Evolutionary conservation across 2,329 filamentous ascomycete species (phyloP), one percentile per base, ranked within the genome.

Genomic region (Sphaceloma murrayae): DNA sequence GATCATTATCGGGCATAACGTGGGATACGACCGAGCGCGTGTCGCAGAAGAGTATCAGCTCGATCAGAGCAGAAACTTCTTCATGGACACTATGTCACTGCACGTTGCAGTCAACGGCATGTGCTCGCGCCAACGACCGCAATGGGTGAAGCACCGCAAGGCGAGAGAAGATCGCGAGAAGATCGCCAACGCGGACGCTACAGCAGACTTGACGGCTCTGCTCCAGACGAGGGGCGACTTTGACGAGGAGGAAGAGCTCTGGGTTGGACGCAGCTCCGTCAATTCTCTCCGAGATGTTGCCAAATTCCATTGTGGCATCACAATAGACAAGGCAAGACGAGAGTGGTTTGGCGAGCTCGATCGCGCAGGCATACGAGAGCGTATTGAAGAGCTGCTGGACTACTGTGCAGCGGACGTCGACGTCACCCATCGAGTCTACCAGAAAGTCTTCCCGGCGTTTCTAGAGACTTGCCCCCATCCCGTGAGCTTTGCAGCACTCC

Each of bases 31-130:
- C 59, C 75, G 91, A 17, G 89, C 89, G 11, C 75, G 93, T 26
- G 77, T 95, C 45, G 64, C 80, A 14, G 91, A 98, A 59, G 91
- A 98, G 60, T 98, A 98, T 60, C 74, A 80, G 55, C 63, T 96
- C 30, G 70, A 77, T 45, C 89, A 95, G 61, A 82, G 85, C 1
- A 77, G 78, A 29, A 96, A 87, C 53, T 82, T 77, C 32, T 98
- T 94, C 59, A 65, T 98, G 42, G 91, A 98, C 60, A 98, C 91
- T 21, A 98, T 98, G 91, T 96, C 89, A 1, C 68, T 98, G 14
- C 91, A 98, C 60, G 89, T 94, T 5, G 93, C 93, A 2, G 89
- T 94, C 17, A 98, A 98, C 59, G 91, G 91, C 50, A 98, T 98
- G 91, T 98, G 91, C 63, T 96, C 91, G 16, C 81, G 84, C 52